Evolutionary conservation across 805 yeast genomes (phyloP).

Genomic region (Sungouiella blattae): DNA sequence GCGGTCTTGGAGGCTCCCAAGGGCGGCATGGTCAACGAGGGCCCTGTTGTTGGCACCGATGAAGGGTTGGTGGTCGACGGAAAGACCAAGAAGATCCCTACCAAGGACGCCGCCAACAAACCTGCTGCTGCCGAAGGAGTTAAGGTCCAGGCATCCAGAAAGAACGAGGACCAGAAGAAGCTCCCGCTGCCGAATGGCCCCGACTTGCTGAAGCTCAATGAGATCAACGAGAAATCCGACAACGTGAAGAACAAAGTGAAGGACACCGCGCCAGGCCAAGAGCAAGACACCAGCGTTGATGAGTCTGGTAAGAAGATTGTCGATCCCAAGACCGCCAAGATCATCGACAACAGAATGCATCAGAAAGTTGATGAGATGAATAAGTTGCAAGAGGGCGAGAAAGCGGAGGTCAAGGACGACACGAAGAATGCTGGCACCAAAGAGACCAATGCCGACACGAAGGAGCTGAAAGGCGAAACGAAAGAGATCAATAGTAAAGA

Average conservation of each 20-base stretch:
- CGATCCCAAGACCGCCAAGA: not conserved
- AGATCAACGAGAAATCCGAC: not conserved
- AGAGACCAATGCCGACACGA: not conserved
- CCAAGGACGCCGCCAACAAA: not conserved
- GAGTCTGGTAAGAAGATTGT: no score
- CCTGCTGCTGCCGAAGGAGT: not conserved
- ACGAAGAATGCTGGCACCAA: not conserved
- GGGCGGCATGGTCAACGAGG: constrained; percentile 47
- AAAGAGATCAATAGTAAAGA: not conserved
- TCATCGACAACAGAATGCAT: not conserved
- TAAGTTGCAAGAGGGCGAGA: not conserved
- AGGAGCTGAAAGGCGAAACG: not conserved
- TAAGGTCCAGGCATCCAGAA: not conserved
- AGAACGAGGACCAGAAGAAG: no score
- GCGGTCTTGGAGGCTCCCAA: constrained; percentile 44
- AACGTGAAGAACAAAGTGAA: not conserved
- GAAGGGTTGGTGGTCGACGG: constrained; percentile 24
- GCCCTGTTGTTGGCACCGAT: constrained; percentile 39
- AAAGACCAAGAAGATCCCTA: constrained; percentile 4
- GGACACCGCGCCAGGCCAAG: not conserved
- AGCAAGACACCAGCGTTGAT: not conserved
- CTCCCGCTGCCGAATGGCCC: no score
- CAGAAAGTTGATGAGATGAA: not conserved
- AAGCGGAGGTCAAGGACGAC: not conserved
- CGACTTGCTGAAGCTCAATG: not conserved